Percentiles rank a stretch among this genome's conserved stretches.
phyloP scores from a whole-genome alignment of 768 basidiomycete species.

The Tremella mesenterica region DNA sequence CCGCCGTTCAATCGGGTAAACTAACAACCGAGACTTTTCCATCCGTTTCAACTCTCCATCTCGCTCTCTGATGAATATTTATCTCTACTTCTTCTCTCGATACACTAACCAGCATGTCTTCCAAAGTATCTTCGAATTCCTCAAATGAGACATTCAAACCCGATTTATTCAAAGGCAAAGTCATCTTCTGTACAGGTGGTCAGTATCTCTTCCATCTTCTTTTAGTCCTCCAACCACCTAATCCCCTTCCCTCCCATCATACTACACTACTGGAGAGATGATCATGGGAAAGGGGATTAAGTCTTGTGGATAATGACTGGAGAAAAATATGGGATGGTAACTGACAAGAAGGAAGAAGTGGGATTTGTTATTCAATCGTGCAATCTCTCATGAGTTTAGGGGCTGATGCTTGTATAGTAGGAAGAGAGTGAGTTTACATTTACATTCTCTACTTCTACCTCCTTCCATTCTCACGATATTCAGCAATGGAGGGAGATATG shows the following conservation, averaged over 20 bases:
- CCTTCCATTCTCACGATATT: not conserved
- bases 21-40: too few species aligned
- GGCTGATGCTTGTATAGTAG: constrained; percentile 69
- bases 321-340: too few species aligned
- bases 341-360: constrained; percentile 49
- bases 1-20: too few species aligned
- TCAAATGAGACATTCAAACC: constrained; percentile 54
- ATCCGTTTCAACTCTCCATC: too few species aligned
- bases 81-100: too few species aligned
- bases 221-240: not conserved
- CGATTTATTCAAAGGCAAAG: constrained; percentile 82
- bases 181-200: constrained; percentile 73
- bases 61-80: too few species aligned
- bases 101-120: too few species aligned
- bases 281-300: too few species aligned
- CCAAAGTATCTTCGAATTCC: too few species aligned
- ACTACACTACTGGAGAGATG: too few species aligned
- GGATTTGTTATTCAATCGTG: constrained; percentile 85
- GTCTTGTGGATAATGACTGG: too few species aligned
- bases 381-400: constrained; percentile 68
- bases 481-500: not conserved
- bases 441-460: not conserved
- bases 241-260: not conserved
- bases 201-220: not conserved
- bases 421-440: constrained; percentile 62